Conservation (phyloP, 2,329 filamentous ascomycete genomes). For the Coleophoma eucalyptorum region DNA sequence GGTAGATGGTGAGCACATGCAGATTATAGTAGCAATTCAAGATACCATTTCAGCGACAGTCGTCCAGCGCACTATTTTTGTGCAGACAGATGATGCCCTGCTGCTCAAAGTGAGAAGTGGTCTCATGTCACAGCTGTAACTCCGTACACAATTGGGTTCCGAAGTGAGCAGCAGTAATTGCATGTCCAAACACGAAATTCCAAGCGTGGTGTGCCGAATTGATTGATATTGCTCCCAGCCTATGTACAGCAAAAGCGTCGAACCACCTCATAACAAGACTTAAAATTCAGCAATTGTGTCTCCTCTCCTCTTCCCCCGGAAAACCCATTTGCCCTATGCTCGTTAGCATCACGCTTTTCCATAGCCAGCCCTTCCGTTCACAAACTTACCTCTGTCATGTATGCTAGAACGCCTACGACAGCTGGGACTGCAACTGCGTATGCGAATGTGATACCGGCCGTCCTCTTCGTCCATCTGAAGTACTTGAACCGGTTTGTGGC, state of each 20-base stretch:
- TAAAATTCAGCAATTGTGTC: conserved; percentile 81
- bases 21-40: conserved; percentile 4
- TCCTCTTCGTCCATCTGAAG: conserved; percentile 89
- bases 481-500: conserved; percentile 82
- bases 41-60: conserved; percentile 10
- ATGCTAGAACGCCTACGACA: conserved; percentile 68
- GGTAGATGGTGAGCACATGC: conserved; percentile 30
- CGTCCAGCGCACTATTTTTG: background rate
- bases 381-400: conserved; percentile 77
- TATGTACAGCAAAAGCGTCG: conserved; percentile 7
- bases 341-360: conserved; percentile 15
- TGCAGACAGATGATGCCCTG: background rate
- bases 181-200: too few relatives aligned
- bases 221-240: background rate
- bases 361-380: background rate
- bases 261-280: conserved; percentile 9
- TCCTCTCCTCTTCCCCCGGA: conserved; percentile 84
- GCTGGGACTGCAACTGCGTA: conserved; percentile 73
- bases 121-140: too few relatives aligned
- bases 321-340: conserved; percentile 74
- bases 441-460: conserved; percentile 73
- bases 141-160: too few relatives aligned
- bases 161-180: too few relatives aligned
- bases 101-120: too few relatives aligned
- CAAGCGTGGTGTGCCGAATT: background rate